Evolutionary conservation across 305 asterid species (phyloP).

Genomic region (Fraxinus floribunda): DNA sequence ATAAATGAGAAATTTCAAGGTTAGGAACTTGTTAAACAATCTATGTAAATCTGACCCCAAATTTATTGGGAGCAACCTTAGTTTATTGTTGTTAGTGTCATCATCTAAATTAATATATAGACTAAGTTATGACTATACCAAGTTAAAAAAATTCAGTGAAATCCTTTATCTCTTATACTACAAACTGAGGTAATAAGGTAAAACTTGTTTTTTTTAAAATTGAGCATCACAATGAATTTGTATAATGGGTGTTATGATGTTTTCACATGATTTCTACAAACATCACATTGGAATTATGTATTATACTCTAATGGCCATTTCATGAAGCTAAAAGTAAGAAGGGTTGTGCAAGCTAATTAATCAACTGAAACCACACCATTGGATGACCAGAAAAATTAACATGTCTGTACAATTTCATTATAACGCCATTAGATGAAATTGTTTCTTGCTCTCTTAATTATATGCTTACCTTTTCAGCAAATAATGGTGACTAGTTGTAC

Average conservation of each 20-base stretch:
- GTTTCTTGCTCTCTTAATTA: not conserved
- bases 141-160: not conserved
- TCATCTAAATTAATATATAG: not conserved
- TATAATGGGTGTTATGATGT: not conserved
- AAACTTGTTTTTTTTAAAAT: not conserved
- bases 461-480: not conserved
- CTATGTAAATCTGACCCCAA: not conserved
- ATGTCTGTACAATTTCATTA: not conserved
- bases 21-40: conserved; percentile 10
- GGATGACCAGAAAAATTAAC: not conserved
- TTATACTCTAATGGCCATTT: not conserved
- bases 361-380: not conserved
- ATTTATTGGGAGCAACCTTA: not conserved
- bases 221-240: not conserved
- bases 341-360: not conserved
- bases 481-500: not conserved
- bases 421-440: not conserved
- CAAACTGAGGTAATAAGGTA: not conserved
- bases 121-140: not conserved
- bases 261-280: not conserved
- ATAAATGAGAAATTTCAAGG: conserved; percentile 19
- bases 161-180: not conserved
- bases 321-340: not conserved
- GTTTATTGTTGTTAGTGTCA: not conserved
- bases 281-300: not conserved